Evolutionary conservation across 495 filamentous ascomycete genomes (phyloP).

Genomic region (Copromyces sp.): DNA sequence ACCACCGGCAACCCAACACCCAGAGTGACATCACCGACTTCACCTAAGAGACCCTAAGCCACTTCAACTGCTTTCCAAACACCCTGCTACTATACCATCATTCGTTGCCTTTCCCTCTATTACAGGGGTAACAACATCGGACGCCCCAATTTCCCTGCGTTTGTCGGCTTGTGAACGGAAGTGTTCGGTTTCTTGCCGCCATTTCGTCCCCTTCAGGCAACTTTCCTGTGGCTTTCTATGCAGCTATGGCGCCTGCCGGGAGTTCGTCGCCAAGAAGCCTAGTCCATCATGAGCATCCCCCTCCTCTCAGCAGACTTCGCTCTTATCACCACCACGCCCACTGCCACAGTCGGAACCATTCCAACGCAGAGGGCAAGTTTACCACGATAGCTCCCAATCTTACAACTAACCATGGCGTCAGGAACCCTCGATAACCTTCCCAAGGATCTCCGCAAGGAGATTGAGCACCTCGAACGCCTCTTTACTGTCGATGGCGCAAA

Average conservation of each 20-base stretch:
- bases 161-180: not conserved
- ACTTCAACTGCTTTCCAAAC: not conserved
- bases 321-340: constrained; percentile 8
- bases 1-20: not conserved
- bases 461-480: constrained; percentile 72
- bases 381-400: not conserved
- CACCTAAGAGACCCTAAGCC: not conserved
- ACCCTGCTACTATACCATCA: not conserved
- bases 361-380: constrained; percentile 16
- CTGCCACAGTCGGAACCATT: constrained; percentile 2
- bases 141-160: not conserved
- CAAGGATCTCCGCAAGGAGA: constrained; percentile 73
- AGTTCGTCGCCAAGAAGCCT: constrained; percentile 6
- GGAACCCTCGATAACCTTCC: constrained; percentile 47
- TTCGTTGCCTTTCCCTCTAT: not conserved
- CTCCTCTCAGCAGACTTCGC: constrained; percentile 6
- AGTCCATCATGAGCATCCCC: constrained; percentile 5
- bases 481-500: constrained; percentile 72
- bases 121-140: not conserved
- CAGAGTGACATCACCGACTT: not conserved
- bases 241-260: not conserved
- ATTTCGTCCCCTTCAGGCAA: not conserved
- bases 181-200: not conserved
- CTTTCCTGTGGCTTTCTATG: not conserved
- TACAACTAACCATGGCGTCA: constrained; percentile 21